Base-by-base conservation (phyloP, 108 stramenopile genomes). In the Aureococcus anophagefferens region DNA sequence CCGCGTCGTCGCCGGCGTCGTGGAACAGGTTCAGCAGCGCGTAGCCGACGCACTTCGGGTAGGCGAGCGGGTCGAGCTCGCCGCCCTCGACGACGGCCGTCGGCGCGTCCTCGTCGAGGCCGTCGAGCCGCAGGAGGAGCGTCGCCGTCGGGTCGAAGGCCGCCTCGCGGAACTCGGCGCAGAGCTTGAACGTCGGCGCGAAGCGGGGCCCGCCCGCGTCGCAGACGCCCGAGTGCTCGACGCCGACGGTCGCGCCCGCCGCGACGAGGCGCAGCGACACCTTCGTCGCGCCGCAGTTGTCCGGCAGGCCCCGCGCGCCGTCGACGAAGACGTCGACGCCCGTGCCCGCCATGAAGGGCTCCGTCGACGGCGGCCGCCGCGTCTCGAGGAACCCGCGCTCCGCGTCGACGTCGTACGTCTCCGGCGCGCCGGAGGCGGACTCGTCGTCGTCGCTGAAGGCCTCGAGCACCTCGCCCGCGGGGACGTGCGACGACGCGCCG, bases 321-420 rank as follows among this genome's bases (percentile, higher is more conserved):
- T 73, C 73, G 34, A 73, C 36, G 35, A 63, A 73, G 5, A 73
- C 59, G 66, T 73, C 73, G 9, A 73, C 33, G 62, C 73, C 73
- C 25, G 65, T 25, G 29, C 59, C 73, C 21, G 14, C n/a, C 33
- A 35, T 32, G 35, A 68, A 73, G 28, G 46, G 14, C 17, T 37
- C 35, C 34, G 33, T 65, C 5, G 67, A 21, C 63, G 51, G 7
- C 21, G 51, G 51, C 51, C 51, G 1, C 13, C 25, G 4, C 21
- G 21, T 59, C 1, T 59, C 21, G 7, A 16, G 51, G 21, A 59
- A 59, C 21, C 51, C 25, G 51, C 25, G 51, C 21, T 44, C 51
- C 1, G 1, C 51, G 25, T 59, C 25, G 17, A 25, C 25, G 25
- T 18, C 51, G 7, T 59, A 18, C 0, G 17, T 11, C 17, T 59